These are phyloP conservation scores for Verticillium longisporum DNA, from an alignment of 2,329 filamentous ascomycete species.

Conservation along the genomic window DNA sequence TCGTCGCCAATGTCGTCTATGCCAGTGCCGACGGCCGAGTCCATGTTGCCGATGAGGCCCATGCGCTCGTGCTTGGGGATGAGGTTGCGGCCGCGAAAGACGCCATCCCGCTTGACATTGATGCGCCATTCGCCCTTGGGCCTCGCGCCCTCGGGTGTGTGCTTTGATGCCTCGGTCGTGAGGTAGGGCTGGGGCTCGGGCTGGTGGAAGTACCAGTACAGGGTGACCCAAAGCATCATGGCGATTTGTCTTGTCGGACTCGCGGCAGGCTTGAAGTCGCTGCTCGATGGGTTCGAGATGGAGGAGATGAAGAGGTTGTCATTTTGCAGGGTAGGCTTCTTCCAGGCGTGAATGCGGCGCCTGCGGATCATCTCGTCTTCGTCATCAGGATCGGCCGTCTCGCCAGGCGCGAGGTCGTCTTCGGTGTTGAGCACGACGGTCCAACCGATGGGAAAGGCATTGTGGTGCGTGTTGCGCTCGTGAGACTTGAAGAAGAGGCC, in stretches of 20 bases:
- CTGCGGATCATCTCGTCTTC: conserved; percentile 18
- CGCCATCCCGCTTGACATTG: conserved; percentile 78
- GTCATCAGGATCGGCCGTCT: conserved; percentile 20
- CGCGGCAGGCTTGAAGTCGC: conserved; percentile 70
- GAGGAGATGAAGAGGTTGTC: conserved; percentile 89
- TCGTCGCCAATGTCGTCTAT: conserved; percentile 54
- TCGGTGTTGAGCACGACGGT: conserved; percentile 78
- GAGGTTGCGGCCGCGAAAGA: conserved; percentile 75
- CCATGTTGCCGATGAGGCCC: conserved; percentile 72
- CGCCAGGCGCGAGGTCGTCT: conserved; percentile 18
- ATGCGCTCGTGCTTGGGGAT: conserved; percentile 90
- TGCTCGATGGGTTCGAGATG: conserved; percentile 75
- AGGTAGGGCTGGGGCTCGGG: conserved; percentile 61
- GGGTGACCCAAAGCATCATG: conserved; percentile 91
- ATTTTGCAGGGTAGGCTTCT: conserved; percentile 64
- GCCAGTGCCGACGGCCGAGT: conserved; percentile 66
- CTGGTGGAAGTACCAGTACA: conserved; percentile 98
- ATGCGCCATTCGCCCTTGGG: conserved; percentile 85
- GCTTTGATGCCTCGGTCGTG: conserved; percentile 52
- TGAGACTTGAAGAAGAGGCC: conserved; percentile 84
- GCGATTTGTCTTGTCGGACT: conserved; percentile 86
- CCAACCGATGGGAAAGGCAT: conserved; percentile 80
- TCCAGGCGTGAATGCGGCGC: conserved; percentile 57
- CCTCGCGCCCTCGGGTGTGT: conserved; percentile 61
- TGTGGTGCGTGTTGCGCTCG: conserved; percentile 61